A percentile compares a stretch with the other conserved stretches of the same genome.
Conservation (phyloP, 208 protist genomes). For the Wallacemonas sp. region DNA sequence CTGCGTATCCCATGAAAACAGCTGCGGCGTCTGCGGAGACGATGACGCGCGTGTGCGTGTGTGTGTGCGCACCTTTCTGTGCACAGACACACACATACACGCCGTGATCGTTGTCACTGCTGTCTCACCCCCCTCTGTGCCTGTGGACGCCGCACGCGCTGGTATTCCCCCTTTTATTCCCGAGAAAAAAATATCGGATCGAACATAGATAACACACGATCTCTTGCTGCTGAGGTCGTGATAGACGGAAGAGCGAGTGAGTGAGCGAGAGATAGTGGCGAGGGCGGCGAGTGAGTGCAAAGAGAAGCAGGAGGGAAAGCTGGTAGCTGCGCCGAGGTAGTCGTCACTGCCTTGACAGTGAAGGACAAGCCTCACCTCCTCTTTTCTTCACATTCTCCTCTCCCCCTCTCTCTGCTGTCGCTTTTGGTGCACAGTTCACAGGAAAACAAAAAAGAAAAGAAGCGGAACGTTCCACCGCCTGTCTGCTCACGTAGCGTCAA, state of each 20-base stretch:
- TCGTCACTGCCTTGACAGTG: background rate
- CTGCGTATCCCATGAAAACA: slow-evolving; percentile 55
- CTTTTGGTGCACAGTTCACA: no score
- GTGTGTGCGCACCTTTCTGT: slow-evolving; percentile 6
- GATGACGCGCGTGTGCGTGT: slow-evolving; percentile 4
- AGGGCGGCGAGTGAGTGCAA: background rate
- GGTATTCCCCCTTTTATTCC: no score
- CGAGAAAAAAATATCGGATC: no score
- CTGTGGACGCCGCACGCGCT: no score
- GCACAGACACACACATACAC: no score
- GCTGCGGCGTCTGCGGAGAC: slow-evolving; percentile 12
- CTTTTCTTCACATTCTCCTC: slow-evolving; percentile 12
- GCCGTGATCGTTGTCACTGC: no score
- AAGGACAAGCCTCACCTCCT: background rate
- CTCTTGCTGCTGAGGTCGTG: background rate
- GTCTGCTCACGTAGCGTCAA: no score
- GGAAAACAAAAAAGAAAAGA: background rate
- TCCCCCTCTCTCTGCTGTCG: slow-evolving; percentile 6
- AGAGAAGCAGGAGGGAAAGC: slow-evolving; percentile 4
- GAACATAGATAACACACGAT: no score
- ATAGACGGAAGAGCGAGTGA: no score
- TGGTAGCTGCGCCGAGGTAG: no score
- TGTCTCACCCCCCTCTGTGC: no score
- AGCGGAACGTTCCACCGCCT: no score
- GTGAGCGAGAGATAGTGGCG: slow-evolving; percentile 2